Evolutionary conservation across 2,329 filamentous ascomycete species (phyloP).

Genomic region (Pseudofabraea citricarpa): DNA sequence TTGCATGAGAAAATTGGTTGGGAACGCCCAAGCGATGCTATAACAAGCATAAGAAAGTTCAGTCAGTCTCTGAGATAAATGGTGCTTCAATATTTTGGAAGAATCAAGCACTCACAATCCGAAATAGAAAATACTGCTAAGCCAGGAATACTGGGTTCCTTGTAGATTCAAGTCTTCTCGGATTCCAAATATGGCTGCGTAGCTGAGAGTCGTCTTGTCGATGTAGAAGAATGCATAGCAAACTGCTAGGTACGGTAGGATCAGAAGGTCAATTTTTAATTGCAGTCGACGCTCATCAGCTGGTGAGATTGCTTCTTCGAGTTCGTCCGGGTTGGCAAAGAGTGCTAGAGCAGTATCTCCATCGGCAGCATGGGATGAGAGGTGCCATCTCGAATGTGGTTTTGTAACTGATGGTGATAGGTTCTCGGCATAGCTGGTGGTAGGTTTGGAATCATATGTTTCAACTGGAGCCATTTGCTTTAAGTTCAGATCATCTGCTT

Average conservation of each 20-base stretch:
- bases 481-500: too few relatives aligned
- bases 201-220: slow-evolving; percentile 42
- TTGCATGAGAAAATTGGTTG: slow-evolving; percentile 49
- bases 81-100: too few relatives aligned
- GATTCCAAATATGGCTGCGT: slow-evolving; percentile 54
- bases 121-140: slow-evolving; percentile 47
- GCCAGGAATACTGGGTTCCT: slow-evolving; percentile 47
- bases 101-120: slow-evolving; percentile 36
- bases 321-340: slow-evolving; percentile 41
- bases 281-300: slow-evolving; percentile 41
- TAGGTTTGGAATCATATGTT: slow-evolving; percentile 19
- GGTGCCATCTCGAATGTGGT: slow-evolving; percentile 9
- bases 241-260: slow-evolving; percentile 50
- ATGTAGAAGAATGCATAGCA: slow-evolving; percentile 43
- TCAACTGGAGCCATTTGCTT: too few relatives aligned
- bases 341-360: slow-evolving; percentile 46
- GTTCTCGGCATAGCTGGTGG: slow-evolving; percentile 25
- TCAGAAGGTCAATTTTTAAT: slow-evolving; percentile 54
- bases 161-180: slow-evolving; percentile 46
- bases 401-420: slow-evolving; percentile 12
- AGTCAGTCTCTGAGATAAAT: neutral
- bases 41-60: neutral
- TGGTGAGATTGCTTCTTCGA: slow-evolving; percentile 39
- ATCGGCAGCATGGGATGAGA: slow-evolving; percentile 27
- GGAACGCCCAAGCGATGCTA: slow-evolving; percentile 40